Evolutionary conservation across 208 protist species (phyloP).

Genomic region (Leishmania mexicana): DNA sequence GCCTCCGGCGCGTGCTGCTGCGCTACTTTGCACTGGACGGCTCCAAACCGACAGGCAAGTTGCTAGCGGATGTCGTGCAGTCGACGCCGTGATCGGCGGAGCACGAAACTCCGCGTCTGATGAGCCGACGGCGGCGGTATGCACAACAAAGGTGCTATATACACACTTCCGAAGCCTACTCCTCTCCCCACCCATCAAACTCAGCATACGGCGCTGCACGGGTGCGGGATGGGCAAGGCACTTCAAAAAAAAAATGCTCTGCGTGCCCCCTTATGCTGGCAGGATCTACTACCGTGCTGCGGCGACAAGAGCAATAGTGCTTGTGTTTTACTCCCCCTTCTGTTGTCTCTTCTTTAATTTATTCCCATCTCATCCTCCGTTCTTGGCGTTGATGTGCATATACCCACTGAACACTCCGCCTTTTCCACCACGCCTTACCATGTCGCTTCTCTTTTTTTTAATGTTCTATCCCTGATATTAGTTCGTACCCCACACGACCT

Average conservation of each 20-base stretch:
- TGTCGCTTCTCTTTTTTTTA: not conserved
- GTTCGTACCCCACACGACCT: too few species aligned
- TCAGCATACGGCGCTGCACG: not conserved
- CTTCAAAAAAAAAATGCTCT: not conserved
- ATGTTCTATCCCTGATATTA: not conserved
- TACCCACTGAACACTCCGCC: not conserved
- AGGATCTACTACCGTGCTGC: not conserved
- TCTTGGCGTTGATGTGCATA: not conserved
- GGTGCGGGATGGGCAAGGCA: not conserved
- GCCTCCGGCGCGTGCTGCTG: constrained; percentile 36
- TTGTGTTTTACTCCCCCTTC: not conserved
- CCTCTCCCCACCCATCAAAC: not conserved
- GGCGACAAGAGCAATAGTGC: not conserved
- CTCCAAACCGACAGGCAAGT: not conserved
- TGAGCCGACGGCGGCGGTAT: not conserved
- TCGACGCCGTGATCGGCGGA: not conserved
- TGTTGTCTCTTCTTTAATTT: not conserved
- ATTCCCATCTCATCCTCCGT: not conserved
- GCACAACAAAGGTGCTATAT: not conserved
- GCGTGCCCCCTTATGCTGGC: not conserved
- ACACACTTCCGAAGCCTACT: not conserved
- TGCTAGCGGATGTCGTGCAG: constrained; percentile 8
- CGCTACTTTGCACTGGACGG: constrained; percentile 39
- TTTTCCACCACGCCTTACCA: not conserved
- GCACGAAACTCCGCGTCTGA: not conserved